These are phyloP conservation scores for Chrysopogon serrulatus DNA, from an alignment of 176 grass and related monocot species.

Conservation along the genomic window DNA sequence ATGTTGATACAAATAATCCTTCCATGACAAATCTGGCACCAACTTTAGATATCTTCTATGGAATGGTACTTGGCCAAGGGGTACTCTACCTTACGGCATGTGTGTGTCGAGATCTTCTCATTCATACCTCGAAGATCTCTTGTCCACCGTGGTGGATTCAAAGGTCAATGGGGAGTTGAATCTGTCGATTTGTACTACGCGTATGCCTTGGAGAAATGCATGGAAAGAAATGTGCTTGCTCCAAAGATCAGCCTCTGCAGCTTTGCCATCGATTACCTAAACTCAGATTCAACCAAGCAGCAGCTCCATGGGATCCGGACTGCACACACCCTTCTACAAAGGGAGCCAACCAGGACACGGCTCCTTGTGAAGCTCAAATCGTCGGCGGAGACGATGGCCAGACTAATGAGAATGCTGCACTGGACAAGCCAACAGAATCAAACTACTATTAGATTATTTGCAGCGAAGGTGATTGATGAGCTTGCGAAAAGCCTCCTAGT, in stretches of 20 bases:
- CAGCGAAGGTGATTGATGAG: not conserved
- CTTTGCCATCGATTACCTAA: slow-evolving; percentile 1
- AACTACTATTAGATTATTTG: not conserved
- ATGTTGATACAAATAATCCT: not conserved
- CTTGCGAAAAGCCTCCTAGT: not conserved
- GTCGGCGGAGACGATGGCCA: not conserved
- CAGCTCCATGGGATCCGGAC: slow-evolving; percentile 1
- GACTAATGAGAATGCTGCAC: not conserved
- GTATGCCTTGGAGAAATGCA: not conserved
- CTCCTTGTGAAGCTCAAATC: not conserved
- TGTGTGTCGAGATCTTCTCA: not conserved
- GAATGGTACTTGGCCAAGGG: slow-evolving; percentile 6
- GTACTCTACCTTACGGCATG: not conserved
- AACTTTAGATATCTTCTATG: not conserved
- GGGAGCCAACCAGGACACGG: not conserved
- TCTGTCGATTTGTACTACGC: not conserved
- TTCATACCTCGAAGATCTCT: not conserved
- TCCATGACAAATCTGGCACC: not conserved
- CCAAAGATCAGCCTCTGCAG: not conserved
- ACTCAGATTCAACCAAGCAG: not conserved
- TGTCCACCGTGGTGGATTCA: not conserved
- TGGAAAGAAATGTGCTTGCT: not conserved
- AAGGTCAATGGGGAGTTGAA: not conserved
- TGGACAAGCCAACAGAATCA: not conserved
- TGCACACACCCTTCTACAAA: not conserved